A percentile compares a stretch with the other conserved stretches of the same genome.
These are phyloP conservation scores for Rhododendron henanense DNA, from an alignment of 148 eudicot genomes.

Conservation along the genomic window DNA sequence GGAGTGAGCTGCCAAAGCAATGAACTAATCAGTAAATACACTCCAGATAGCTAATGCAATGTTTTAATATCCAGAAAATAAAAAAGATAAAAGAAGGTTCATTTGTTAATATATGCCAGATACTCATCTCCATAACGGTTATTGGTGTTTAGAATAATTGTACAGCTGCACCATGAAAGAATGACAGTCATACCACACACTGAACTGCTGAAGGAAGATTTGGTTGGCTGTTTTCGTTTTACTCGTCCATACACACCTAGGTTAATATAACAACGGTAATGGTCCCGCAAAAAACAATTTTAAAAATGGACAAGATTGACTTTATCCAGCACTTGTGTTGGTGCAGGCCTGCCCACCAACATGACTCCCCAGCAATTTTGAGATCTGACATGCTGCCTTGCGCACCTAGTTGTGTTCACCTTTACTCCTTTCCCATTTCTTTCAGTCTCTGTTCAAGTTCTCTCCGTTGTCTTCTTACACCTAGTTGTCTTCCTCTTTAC, in stretches of 20 bases:
- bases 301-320: not conserved
- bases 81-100: not conserved
- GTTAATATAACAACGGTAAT: not conserved
- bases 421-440: not conserved
- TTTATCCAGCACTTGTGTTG: not conserved
- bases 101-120: not conserved
- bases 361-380: not conserved
- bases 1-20: slow-evolving; percentile 64
- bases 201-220: not conserved
- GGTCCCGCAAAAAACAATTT: not conserved
- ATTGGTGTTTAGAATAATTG: not conserved
- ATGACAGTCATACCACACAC: not conserved
- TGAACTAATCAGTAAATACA: slow-evolving; percentile 14
- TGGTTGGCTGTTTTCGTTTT: not conserved
- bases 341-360: not conserved
- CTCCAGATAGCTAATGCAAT: not conserved
- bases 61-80: not conserved
- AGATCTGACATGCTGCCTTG: not conserved
- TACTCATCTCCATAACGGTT: not conserved
- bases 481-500: not conserved
- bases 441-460: not conserved
- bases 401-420: not conserved
- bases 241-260: not conserved
- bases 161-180: not conserved
- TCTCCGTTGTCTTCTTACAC: not conserved